Base-by-base conservation (phyloP, 2,329 filamentous ascomycete species). In the Stemphylium vesicarium region DNA sequence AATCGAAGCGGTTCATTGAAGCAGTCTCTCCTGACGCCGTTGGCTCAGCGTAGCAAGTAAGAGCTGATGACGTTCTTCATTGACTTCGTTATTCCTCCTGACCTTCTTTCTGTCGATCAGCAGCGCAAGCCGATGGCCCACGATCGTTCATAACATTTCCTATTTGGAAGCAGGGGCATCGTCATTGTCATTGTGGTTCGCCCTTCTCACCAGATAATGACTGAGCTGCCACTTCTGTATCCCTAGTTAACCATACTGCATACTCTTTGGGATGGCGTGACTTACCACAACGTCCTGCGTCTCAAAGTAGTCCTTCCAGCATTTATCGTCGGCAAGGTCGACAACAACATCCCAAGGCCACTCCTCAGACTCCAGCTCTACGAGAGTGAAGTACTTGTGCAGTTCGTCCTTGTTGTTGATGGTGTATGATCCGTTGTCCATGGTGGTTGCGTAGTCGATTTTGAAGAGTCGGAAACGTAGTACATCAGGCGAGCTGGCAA, bases 261-360 rank as follows among this genome's bases (percentile, higher is more conserved):
- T 11, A 7, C 2, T 29, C 2, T 15, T 18, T 35, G 12, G n/a
- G 16, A 20, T 29, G 18, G 26, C n/a, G 11, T 13, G 3, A 56
- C 60, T 15, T 53, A 63, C 62, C 33, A 63, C 60, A 9, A 50
- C 45, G 9, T 32, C 29, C 26, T 61, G 57, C 2, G 24, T 20
- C 37, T 64, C 62, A 33, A 64, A 64, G 13, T 53, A 64, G 6
- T 51, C 20, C 22, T 46, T 46, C 62, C 62, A 64, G 7, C 50
- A 36, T 15, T 43, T 16, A 13, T 56, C 46, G 10, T 63, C 50
- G 1, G 55, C 57, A 46, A 64, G 50, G 7, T 57, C 55, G 40
- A 64, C 32, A n/a, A 64, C 50, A 29, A 50, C 52, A 22, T 61
- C 62, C 62, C 62, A 64, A 10, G 60, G 62, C 60, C 57, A 63